Conservation (phyloP, 2,329 filamentous ascomycete genomes). For the Fusarium sp. region DNA sequence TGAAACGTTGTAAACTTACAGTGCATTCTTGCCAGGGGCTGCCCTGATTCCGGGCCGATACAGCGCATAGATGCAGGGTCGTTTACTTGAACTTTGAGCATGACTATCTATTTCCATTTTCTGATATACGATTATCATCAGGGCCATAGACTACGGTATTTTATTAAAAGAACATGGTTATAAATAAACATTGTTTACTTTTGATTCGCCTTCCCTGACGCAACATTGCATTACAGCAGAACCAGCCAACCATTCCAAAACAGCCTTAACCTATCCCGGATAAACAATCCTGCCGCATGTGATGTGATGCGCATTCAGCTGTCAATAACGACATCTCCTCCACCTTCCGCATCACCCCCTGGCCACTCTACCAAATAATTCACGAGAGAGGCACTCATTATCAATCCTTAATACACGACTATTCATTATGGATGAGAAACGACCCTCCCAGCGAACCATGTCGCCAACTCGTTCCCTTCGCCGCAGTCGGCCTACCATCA, state of each 20-base stretch:
- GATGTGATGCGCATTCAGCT: conserved; percentile 29
- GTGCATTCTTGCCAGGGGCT: conserved; percentile 2
- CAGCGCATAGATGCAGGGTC: not conserved
- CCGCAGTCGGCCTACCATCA: conserved; percentile 44
- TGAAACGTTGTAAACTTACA: conserved; percentile 23
- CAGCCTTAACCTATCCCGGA: conserved; percentile 25
- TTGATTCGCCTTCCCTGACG: not conserved
- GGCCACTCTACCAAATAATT: conserved; percentile 17
- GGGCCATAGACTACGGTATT: not conserved
- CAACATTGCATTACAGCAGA: not conserved
- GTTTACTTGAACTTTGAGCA: no score
- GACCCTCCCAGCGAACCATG: conserved; percentile 39
- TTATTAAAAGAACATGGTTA: not conserved
- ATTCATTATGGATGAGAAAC: conserved; percentile 54
- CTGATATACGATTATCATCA: not conserved
- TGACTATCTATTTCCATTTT: not conserved
- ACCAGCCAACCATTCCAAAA: conserved; percentile 11
- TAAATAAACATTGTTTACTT: not conserved
- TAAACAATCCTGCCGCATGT: conserved; percentile 42
- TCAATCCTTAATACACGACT: conserved; percentile 8
- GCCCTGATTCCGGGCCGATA: not conserved
- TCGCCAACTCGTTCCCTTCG: conserved; percentile 44
- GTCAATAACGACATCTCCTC: conserved; percentile 35
- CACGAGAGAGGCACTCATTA: conserved; percentile 3
- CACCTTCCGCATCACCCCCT: conserved; percentile 19